Base-by-base conservation (phyloP, 1,284 basidiomycete species). In the Boletus hoseneyae region DNA sequence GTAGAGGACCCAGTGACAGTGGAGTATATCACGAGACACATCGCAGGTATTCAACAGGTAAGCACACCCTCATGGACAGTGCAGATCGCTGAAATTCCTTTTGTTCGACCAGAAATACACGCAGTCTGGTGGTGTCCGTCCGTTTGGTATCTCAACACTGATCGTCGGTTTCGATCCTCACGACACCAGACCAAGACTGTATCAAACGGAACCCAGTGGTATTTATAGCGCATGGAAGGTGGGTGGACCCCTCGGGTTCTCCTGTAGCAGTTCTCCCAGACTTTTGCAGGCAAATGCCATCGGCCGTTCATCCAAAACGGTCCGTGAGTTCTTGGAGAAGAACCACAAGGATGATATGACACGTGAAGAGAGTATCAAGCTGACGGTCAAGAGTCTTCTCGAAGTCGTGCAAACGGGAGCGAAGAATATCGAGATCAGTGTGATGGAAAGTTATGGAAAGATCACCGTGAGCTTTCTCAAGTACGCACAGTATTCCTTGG, bases 151-250 rank as follows among this genome's bases (percentile, higher is more conserved):
- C 62, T 95, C 96, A 19, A 97, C 94, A 9, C 80, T 99, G 43
- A 92, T 99, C 57, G 87, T 97, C 57, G 97, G 97, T 38, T 99
- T 99, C 65, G 96, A 99, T 68, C 94, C 94, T 23, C 79, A 97
- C 68, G 95, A 97, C 65, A 80, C 78, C 32, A 80, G 78, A 55
- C 97, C 97, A 37, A 85, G 89, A 51, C 75, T 99, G 39, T 99
- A 98, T 72, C 90, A 94, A 71, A 99, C 97, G 15, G 97, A 99
- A 70, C 97, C 97, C 0, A 92, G 90, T 63, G 97, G 97, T 23
- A 99, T 98, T 62, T 97, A 95, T 71, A 95, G 91, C 55, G 93
- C 93, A 21, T 99, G 97, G 97, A 99, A 99, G 85, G 93, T 91
- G 49, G 42, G 80, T 60, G 13, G 41, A 6, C 25, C 3, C 1